phyloP scores from a whole-genome alignment of 345 rosid species.

The Dovyalis caffra region DNA sequence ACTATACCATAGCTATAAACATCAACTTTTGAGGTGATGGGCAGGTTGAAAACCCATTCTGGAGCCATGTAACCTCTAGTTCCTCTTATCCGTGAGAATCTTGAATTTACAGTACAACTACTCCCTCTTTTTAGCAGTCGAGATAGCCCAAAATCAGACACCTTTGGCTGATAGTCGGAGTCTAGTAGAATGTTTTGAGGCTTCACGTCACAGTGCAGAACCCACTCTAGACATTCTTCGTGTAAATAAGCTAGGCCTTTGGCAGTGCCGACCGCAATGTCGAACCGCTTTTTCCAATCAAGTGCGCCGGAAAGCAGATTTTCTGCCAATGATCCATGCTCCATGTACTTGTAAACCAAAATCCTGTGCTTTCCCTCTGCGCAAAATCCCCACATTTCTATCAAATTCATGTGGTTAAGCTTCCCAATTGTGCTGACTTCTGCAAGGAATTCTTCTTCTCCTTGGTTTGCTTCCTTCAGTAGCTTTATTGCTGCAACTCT shows the following conservation, averaged over 20 bases:
- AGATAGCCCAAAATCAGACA: constrained; percentile 16
- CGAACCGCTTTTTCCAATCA: constrained; percentile 10
- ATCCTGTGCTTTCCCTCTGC: constrained; percentile 15
- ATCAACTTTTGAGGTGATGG: constrained; percentile 16
- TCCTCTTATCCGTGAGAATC: constrained; percentile 9
- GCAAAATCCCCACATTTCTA: constrained; percentile 15
- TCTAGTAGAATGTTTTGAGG: constrained; percentile 16
- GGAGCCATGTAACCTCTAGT: constrained; percentile 19
- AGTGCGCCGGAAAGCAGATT: constrained; percentile 1
- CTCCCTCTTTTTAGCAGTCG: constrained; percentile 7
- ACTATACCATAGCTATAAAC: constrained; percentile 15
- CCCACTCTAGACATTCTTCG: constrained; percentile 23
- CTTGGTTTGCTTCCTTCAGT: constrained; percentile 8
- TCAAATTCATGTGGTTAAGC: constrained; percentile 13
- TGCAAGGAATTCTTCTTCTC: constrained; percentile 7
- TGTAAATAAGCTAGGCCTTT: constrained; percentile 18
- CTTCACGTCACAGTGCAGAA: constrained; percentile 18
- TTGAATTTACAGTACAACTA: neutral
- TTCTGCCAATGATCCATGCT: constrained; percentile 10
- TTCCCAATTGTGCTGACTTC: constrained; percentile 10
- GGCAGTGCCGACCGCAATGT: constrained; percentile 12
- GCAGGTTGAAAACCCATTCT: constrained; percentile 14
- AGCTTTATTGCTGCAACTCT: constrained; percentile 15
- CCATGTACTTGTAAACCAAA: constrained; percentile 16
- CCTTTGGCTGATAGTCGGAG: neutral